Evolutionary conservation across 108 stramenopile genomes (phyloP).

Genomic region (Discostella stelligeroides): DNA sequence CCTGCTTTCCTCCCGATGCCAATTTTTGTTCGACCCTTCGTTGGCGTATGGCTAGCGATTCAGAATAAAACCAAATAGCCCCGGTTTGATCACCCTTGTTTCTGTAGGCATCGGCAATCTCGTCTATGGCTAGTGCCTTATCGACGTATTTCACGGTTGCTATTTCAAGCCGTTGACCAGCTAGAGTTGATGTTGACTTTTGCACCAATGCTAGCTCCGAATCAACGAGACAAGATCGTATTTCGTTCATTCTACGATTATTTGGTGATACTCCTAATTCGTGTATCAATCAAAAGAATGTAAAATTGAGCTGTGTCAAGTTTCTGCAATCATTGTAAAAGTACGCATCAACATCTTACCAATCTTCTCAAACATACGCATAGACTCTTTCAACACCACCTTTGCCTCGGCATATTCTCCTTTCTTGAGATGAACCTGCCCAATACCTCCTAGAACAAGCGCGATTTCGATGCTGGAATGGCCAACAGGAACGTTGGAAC

Average conservation of each 20-base stretch:
- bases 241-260: conserved; percentile 44
- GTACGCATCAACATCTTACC: conserved; percentile 14
- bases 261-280: conserved; percentile 36
- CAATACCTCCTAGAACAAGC: conserved; percentile 43
- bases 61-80: conserved; percentile 50
- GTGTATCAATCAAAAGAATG: not conserved
- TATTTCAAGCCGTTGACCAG: conserved; percentile 37
- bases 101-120: conserved; percentile 39
- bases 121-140: conserved; percentile 46
- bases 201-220: conserved; percentile 47
- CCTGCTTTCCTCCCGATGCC: conserved; percentile 26
- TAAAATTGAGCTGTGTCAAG: not conserved
- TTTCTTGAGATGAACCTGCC: conserved; percentile 41
- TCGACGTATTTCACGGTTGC: conserved; percentile 29
- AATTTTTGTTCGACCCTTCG: conserved; percentile 12
- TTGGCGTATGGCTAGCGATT: conserved; percentile 40
- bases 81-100: conserved; percentile 29
- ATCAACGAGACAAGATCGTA: conserved; percentile 45
- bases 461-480: conserved; percentile 39
- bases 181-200: conserved; percentile 42
- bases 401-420: conserved; percentile 44
- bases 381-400: conserved; percentile 41
- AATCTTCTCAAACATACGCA: conserved; percentile 41
- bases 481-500: conserved; percentile 7
- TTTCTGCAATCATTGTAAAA: conserved; percentile 2